Evolutionary conservation across 2,329 filamentous ascomycete species (phyloP).

Genomic region (Cladosporium sp.): DNA sequence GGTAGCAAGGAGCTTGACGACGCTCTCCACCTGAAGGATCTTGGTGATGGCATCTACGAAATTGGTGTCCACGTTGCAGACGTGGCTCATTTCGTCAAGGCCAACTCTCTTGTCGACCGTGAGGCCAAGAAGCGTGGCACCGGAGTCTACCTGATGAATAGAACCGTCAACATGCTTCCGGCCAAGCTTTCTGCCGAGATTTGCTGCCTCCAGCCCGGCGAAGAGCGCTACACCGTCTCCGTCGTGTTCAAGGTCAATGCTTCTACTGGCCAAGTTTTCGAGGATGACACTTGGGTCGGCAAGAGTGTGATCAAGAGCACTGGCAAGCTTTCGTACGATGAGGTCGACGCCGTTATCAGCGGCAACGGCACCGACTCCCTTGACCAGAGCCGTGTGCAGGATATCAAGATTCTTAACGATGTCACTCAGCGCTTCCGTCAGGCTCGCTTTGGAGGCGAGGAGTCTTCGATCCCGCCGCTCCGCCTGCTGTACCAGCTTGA

Average conservation of each 20-base stretch:
- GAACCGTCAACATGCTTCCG: conserved; percentile 80
- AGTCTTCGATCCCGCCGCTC: conserved; percentile 74
- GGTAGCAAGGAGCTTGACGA: conserved; percentile 84
- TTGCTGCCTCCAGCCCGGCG: conserved; percentile 77
- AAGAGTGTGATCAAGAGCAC: conserved; percentile 89
- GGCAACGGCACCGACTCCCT: conserved; percentile 49
- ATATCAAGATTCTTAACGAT: conserved; percentile 71
- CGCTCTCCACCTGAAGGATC: conserved; percentile 83
- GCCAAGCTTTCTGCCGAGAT: conserved; percentile 78
- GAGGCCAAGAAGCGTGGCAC: conserved; percentile 98
- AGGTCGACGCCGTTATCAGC: conserved; percentile 76
- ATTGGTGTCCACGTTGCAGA: conserved; percentile 94
- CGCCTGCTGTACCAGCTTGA: conserved; percentile 89
- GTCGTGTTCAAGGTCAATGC: conserved; percentile 88
- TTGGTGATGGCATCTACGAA: conserved; percentile 79
- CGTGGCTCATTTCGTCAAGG: conserved; percentile 93
- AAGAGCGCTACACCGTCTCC: conserved; percentile 86
- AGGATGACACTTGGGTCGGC: conserved; percentile 88
- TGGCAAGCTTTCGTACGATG: conserved; percentile 75
- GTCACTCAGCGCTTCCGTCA: conserved; percentile 89
- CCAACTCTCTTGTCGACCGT: conserved; percentile 88
- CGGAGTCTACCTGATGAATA: conserved; percentile 89
- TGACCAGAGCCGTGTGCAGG: conserved; percentile 61
- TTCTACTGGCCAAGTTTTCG: conserved; percentile 68
- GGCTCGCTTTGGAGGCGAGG: conserved; percentile 67